Base-by-base conservation (phyloP, 2,329 filamentous ascomycete genomes). In the Coniosporium tulheliwenetii region DNA sequence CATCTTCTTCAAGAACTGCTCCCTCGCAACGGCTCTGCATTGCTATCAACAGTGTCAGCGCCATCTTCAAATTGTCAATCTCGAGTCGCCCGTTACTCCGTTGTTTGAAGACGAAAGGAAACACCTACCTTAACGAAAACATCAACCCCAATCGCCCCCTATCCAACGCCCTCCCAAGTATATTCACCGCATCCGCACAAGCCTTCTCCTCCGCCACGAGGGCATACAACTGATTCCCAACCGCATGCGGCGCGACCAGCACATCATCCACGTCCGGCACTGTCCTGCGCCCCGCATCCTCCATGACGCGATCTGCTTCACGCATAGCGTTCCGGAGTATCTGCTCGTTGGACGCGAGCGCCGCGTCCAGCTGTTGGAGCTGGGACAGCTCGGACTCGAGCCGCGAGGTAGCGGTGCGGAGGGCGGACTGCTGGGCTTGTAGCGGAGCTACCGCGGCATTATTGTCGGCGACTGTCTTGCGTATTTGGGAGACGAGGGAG, bases 171-270 rank as follows among this genome's bases (percentile, higher is more conserved):
- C 79, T 67, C 1, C 81, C 10, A 93, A 66, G 46, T 86, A 79
- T 54, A 91, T 93, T 93, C 46, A 96, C 77, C 2, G 85, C 82
- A 56, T 95, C 89, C 30, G 81, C 81, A 38, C 93, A 73, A 2
- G 83, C 86, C 48, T 81, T 73, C 62, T 95, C 89, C 56, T 98
- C 91, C 1, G 86, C 85, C 26, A 87, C 84, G 2, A 93, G 68
- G 38, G 79, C 78, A 60, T 96, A 98, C 15, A 98, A 65, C 65
- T 98, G 91, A 48, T 89, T 87, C 0, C 83, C 85, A 4, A 95
- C 91, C 1, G 95, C 81, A 0, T 85, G 95, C 1, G 89, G 86
- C 2, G 87, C 85, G n/a, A 95, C 85, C 2, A 98, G 69, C 30
- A 96, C 71, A 44, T 93, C 86, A 57, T 98, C 91, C 38, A 96